Percentiles rank a stretch among this genome's conserved stretches.
phyloP scores from a whole-genome alignment of 176 grass and related monocot species.

The Phyllostachys edulis region DNA sequence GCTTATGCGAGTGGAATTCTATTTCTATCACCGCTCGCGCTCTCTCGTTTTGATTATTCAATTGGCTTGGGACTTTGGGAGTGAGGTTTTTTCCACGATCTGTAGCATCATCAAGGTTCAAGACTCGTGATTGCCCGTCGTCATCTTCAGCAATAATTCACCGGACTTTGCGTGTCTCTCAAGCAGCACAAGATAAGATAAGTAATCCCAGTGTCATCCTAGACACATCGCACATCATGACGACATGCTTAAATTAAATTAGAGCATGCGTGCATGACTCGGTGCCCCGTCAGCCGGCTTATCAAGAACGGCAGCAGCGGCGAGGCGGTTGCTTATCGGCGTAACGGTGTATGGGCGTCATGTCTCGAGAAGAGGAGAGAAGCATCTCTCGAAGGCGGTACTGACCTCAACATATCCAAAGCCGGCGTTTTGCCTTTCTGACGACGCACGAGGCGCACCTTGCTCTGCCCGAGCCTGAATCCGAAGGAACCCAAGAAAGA shows the following conservation, averaged over 20 bases:
- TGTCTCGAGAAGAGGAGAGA: background rate
- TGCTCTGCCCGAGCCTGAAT: background rate
- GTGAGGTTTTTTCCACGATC: background rate
- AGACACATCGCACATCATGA: background rate
- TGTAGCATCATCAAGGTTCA: background rate
- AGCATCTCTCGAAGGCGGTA: background rate
- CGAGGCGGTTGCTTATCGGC: background rate
- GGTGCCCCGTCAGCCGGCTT: background rate
- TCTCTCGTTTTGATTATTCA: background rate
- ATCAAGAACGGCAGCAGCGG: background rate
- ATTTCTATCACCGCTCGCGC: background rate
- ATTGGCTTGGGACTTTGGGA: background rate
- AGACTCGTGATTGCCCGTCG: background rate
- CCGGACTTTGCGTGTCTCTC: background rate
- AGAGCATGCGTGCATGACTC: too few species aligned
- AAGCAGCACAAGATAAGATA: background rate
- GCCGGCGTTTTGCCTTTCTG: background rate
- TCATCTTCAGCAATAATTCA: background rate
- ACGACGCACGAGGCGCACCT: background rate
- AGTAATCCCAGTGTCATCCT: background rate
- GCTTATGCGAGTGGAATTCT: background rate
- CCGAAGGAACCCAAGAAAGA: background rate
- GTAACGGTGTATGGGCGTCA: background rate
- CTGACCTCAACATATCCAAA: background rate
- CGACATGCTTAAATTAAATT: background rate